Conservation (phyloP, 768 basidiomycete species). For the Termitomyces sp. region DNA sequence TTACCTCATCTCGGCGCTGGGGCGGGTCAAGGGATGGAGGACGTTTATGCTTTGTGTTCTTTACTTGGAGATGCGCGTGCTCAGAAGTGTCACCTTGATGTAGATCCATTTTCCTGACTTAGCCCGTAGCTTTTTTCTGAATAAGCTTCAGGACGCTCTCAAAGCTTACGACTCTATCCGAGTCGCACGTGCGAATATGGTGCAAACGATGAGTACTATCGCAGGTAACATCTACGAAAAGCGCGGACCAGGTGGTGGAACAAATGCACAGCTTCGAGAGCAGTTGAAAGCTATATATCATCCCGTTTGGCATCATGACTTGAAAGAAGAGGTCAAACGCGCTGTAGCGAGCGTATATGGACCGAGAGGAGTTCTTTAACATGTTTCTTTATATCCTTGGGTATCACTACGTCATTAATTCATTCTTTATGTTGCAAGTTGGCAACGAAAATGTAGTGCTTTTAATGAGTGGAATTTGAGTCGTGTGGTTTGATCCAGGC, state of each 20-base stretch:
- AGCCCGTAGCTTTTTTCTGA: neutral
- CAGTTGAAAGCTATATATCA: conserved; percentile 40
- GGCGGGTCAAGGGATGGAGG: conserved; percentile 59
- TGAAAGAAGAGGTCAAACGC: conserved; percentile 34
- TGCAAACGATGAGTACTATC: conserved; percentile 38
- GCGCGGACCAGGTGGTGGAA: conserved; percentile 31
- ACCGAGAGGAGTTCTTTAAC: conserved; percentile 5
- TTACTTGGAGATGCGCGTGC: conserved; percentile 44
- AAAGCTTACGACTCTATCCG: conserved; percentile 42
- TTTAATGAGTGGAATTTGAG: too few species aligned
- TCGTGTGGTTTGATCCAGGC: too few species aligned
- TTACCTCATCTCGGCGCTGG: conserved; percentile 57
- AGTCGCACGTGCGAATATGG: conserved; percentile 46
- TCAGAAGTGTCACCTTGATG: conserved; percentile 38
- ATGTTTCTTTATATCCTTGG: neutral
- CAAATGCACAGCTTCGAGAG: conserved; percentile 26
- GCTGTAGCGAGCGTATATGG: conserved; percentile 24
- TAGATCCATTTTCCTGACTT: conserved; percentile 15
- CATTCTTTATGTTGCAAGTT: neutral
- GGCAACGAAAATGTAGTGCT: neutral
- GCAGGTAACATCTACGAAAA: conserved; percentile 45
- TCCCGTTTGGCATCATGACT: conserved; percentile 48
- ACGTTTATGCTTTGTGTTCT: conserved; percentile 43
- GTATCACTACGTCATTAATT: neutral
- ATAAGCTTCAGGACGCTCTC: conserved; percentile 36